Evolutionary conservation across 2,329 filamentous ascomycete genomes (phyloP).

Genomic region (Grosmannia clavigera): DNA sequence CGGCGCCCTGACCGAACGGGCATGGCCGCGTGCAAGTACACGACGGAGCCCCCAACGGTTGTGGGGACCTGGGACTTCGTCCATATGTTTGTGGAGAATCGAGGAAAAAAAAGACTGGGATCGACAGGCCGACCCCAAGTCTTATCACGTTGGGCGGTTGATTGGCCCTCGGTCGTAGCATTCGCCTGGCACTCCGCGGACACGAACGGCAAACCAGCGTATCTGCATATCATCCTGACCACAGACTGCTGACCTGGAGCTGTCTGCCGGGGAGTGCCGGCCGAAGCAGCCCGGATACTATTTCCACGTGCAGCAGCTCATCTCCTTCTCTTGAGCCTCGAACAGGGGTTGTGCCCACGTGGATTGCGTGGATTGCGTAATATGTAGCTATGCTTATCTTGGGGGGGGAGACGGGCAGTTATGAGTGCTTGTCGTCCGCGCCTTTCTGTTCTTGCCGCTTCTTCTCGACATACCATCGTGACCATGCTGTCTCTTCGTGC

Average conservation of each 20-base stretch:
- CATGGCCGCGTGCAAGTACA: neutral
- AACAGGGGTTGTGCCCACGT: neutral
- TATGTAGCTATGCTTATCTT: too few species aligned
- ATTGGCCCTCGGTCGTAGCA: neutral
- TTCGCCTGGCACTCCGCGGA: neutral
- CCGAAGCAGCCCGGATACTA: too few species aligned
- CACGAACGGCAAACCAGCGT: neutral
- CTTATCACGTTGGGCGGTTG: neutral
- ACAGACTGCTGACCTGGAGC: too few species aligned
- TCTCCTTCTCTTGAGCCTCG: neutral
- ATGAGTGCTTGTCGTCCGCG: too few species aligned
- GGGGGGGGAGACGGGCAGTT: too few species aligned
- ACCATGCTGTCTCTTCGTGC: conserved; percentile 1
- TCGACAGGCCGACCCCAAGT: neutral
- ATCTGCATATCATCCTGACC: neutral
- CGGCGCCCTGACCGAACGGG: too few species aligned
- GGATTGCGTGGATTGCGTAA: neutral
- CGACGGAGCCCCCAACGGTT: neutral
- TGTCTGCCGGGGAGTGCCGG: too few species aligned
- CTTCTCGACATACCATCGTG: neutral
- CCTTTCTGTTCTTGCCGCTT: neutral
- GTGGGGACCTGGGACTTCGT: neutral
- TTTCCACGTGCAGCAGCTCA: too few species aligned
- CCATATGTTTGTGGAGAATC: neutral
- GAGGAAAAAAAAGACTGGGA: neutral